phyloP scores from a whole-genome alignment of 1,284 basidiomycete genomes.

The Trichosporon ovoides region DNA sequence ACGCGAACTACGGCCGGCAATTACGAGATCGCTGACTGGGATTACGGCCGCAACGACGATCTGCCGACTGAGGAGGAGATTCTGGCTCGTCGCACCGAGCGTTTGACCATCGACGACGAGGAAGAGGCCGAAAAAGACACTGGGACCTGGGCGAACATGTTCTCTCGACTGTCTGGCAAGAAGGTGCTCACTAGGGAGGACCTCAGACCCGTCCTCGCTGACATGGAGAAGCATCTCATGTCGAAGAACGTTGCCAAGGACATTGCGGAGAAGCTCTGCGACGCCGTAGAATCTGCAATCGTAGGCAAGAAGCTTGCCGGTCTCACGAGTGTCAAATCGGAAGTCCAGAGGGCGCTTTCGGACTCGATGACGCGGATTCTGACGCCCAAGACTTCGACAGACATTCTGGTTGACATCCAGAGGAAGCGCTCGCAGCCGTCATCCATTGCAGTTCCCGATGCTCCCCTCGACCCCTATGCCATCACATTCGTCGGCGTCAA shows the following conservation, averaged over 20 bases:
- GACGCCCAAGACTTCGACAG: conserved; percentile 93
- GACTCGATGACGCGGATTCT: conserved; percentile 86
- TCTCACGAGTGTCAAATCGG: conserved; percentile 77
- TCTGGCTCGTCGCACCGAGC: conserved; percentile 29
- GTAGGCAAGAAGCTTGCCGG: conserved; percentile 85
- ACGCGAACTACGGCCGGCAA: conserved; percentile 72
- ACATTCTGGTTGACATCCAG: conserved; percentile 69
- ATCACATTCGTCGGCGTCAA: conserved; percentile 99
- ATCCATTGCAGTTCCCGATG: conserved; percentile 57
- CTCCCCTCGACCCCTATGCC: conserved; percentile 70
- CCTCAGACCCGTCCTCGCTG: conserved; percentile 78
- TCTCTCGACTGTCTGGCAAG: conserved; percentile 72
- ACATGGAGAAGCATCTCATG: conserved; percentile 97
- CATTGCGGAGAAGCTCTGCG: conserved; percentile 89
- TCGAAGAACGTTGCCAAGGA: conserved; percentile 97
- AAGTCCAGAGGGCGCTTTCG: conserved; percentile 77
- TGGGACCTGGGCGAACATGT: conserved; percentile 55
- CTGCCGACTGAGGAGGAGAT: conserved; percentile 46
- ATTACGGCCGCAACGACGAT: conserved; percentile 56
- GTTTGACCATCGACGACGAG: conserved; percentile 52
- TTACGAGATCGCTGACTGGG: conserved; percentile 94
- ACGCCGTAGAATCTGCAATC: conserved; percentile 80
- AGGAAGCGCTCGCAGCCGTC: conserved; percentile 57
- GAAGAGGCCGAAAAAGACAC: conserved; percentile 9
- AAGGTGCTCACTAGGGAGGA: conserved; percentile 79